Evolutionary conservation across 2,329 filamentous ascomycete species (phyloP).

Genomic region (Aspergillus persii): DNA sequence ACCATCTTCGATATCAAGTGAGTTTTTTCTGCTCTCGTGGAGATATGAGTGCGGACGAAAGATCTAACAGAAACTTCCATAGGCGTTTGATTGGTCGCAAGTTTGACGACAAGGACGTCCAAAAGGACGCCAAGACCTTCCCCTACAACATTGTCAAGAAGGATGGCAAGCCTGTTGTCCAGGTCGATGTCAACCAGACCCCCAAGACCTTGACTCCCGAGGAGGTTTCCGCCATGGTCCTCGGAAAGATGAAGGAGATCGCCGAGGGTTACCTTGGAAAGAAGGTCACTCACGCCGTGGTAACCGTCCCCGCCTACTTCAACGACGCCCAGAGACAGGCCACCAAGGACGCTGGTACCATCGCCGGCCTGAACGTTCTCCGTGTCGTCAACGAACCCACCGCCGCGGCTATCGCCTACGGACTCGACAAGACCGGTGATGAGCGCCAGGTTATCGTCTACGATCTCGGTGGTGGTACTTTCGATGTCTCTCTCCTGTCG

Average conservation of each 20-base stretch:
- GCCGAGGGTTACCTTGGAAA: slow-evolving; percentile 62
- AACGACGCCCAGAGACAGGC: slow-evolving; percentile 97
- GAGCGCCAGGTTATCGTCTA: slow-evolving; percentile 91
- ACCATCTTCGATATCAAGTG: slow-evolving; percentile 84
- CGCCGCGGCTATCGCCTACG: slow-evolving; percentile 91
- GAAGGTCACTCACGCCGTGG: slow-evolving; percentile 65
- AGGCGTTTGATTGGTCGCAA: slow-evolving; percentile 85
- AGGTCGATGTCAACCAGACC: slow-evolving; percentile 59
- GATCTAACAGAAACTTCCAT: not conserved
- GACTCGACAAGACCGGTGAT: slow-evolving; percentile 78
- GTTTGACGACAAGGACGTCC: slow-evolving; percentile 79
- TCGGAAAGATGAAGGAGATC: slow-evolving; percentile 67
- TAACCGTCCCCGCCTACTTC: slow-evolving; percentile 97
- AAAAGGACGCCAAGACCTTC: slow-evolving; percentile 96
- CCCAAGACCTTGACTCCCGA: slow-evolving; percentile 65
- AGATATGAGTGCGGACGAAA: not conserved
- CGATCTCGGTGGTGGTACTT: slow-evolving; percentile 91
- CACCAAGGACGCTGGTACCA: slow-evolving; percentile 90
- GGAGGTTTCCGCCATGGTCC: slow-evolving; percentile 65
- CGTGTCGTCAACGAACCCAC: slow-evolving; percentile 97
- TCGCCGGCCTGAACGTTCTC: slow-evolving; percentile 90
- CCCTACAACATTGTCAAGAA: slow-evolving; percentile 91
- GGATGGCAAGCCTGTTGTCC: slow-evolving; percentile 83
- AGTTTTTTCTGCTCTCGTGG: slow-evolving; percentile 39
- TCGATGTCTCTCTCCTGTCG: slow-evolving; percentile 89